A percentile compares a stretch with the other conserved stretches of the same genome.
These are phyloP conservation scores for Curvularia verruculosa DNA, from an alignment of 2,329 filamentous ascomycete genomes.

Conservation along the genomic window DNA sequence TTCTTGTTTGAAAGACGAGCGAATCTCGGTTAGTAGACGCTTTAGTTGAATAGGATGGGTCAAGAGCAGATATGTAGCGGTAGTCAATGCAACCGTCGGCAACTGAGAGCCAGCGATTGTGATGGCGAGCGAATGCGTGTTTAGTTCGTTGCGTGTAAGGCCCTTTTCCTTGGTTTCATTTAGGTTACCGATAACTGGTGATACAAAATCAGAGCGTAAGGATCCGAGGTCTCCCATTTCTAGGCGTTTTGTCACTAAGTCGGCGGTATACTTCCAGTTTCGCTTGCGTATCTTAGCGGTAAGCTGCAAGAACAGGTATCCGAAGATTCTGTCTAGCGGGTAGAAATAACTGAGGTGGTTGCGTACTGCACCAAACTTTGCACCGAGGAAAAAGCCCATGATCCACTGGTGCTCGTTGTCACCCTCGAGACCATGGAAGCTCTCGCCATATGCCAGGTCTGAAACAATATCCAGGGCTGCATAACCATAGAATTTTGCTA, in stretches of 20 bases:
- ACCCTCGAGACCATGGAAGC: constrained; percentile 6
- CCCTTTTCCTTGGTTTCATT: constrained; percentile 6
- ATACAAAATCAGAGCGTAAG: constrained; percentile 2
- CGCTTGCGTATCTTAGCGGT: background rate
- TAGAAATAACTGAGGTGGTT: constrained; percentile 9
- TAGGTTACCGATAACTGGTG: constrained; percentile 3
- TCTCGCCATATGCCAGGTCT: constrained; percentile 6
- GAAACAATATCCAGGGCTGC: constrained; percentile 6
- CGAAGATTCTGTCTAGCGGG: constrained; percentile 5
- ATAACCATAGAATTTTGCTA: constrained; percentile 8
- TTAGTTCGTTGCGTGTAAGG: constrained; percentile 6
- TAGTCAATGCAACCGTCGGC: constrained; percentile 8
- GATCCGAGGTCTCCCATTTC: constrained; percentile 7
- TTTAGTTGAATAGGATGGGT: constrained; percentile 4
- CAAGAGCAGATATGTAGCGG: constrained; percentile 10
- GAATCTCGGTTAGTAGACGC: constrained; percentile 5
- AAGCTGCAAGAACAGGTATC: constrained; percentile 2
- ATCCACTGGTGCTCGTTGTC: constrained; percentile 6
- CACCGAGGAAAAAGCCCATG: constrained; percentile 7
- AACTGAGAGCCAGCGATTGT: constrained; percentile 12
- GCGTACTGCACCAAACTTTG: constrained; percentile 8
- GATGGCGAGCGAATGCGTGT: constrained; percentile 7
- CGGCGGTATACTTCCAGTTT: constrained; percentile 6
- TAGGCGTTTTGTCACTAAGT: constrained; percentile 6
- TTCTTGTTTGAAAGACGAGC: constrained; percentile 6